Conservation (phyloP, 2,329 filamentous ascomycete genomes). For the Capronia epimyces region DNA sequence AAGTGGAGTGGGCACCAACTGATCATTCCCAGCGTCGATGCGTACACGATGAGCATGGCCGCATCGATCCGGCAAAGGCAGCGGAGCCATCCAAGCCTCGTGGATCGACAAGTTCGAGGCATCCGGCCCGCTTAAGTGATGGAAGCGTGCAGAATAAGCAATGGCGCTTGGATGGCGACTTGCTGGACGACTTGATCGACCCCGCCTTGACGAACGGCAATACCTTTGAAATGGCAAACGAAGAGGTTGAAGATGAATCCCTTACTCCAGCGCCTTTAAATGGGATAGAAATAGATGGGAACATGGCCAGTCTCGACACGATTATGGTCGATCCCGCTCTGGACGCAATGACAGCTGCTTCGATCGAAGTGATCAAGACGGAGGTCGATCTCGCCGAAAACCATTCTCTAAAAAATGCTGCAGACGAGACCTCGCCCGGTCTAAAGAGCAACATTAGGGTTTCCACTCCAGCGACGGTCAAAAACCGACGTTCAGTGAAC, state of each 20-base stretch:
- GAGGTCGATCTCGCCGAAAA: conserved; percentile 2
- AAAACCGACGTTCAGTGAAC: conserved; percentile 8
- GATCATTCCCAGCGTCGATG: conserved; percentile 52
- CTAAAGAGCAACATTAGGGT: conserved; percentile 4
- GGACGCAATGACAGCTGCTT: conserved; percentile 1
- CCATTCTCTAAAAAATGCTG: neutral
- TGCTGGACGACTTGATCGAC: conserved; percentile 25
- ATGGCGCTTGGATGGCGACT: conserved; percentile 22
- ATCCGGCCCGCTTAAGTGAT: conserved; percentile 43
- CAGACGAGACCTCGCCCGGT: neutral
- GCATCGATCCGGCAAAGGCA: conserved; percentile 59
- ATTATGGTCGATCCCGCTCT: conserved; percentile 16
- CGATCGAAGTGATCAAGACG: conserved; percentile 4
- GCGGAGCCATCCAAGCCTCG: conserved; percentile 57
- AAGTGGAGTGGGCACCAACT: conserved; percentile 22
- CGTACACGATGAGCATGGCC: conserved; percentile 60
- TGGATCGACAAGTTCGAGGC: conserved; percentile 52
- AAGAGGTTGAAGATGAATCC: conserved; percentile 17
- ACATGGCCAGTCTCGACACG: neutral
- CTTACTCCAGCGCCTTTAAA: conserved; percentile 28
- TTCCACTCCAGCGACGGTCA: conserved; percentile 12
- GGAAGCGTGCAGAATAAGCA: conserved; percentile 38
- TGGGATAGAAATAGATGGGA: conserved; percentile 19
- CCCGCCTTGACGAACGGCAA: conserved; percentile 21
- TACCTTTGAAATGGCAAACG: neutral